These are phyloP conservation scores for Parathielavia hyrcaniae DNA, from an alignment of 495 filamentous ascomycete species.

Conservation along the genomic window DNA sequence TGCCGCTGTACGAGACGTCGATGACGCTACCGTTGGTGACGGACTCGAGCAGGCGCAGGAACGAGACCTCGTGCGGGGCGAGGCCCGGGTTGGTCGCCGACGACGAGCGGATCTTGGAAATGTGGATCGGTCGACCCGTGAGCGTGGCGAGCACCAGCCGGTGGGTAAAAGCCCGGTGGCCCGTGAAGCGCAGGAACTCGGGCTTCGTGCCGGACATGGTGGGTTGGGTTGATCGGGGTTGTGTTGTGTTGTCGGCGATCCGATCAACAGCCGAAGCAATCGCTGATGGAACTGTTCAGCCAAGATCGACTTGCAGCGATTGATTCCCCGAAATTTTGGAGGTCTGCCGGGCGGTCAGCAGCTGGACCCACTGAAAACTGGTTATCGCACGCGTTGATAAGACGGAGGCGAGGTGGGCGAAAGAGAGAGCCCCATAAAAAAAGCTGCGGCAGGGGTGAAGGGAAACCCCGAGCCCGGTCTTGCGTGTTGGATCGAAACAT, in stretches of 20 bases:
- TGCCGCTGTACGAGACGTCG: slow-evolving; percentile 93
- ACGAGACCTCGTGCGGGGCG: slow-evolving; percentile 84
- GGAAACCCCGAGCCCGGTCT: neutral
- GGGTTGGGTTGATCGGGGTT: neutral
- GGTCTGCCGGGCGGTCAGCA: slow-evolving; percentile 32
- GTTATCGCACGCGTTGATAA: slow-evolving; percentile 26
- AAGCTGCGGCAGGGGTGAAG: slow-evolving; percentile 7
- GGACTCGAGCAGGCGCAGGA: slow-evolving; percentile 87
- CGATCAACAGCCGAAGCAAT: too few species aligned
- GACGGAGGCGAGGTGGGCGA: slow-evolving; percentile 7
- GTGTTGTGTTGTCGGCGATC: neutral
- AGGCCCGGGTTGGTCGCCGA: slow-evolving; percentile 83
- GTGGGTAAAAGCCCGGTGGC: slow-evolving; percentile 72
- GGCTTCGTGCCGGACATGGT: slow-evolving; percentile 40
- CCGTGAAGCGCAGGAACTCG: slow-evolving; percentile 61
- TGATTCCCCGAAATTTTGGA: slow-evolving; percentile 30
- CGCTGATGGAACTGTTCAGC: neutral
- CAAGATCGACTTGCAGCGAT: neutral
- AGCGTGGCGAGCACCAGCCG: slow-evolving; percentile 87
- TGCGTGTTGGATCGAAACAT: neutral
- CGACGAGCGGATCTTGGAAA: slow-evolving; percentile 84
- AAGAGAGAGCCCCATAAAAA: slow-evolving; percentile 20
- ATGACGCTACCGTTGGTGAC: slow-evolving; percentile 93
- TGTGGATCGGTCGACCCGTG: slow-evolving; percentile 79
- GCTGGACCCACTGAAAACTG: slow-evolving; percentile 18